phyloP scores from a whole-genome alignment of 805 yeast species.

The Helenozyma rhizophorensis region DNA sequence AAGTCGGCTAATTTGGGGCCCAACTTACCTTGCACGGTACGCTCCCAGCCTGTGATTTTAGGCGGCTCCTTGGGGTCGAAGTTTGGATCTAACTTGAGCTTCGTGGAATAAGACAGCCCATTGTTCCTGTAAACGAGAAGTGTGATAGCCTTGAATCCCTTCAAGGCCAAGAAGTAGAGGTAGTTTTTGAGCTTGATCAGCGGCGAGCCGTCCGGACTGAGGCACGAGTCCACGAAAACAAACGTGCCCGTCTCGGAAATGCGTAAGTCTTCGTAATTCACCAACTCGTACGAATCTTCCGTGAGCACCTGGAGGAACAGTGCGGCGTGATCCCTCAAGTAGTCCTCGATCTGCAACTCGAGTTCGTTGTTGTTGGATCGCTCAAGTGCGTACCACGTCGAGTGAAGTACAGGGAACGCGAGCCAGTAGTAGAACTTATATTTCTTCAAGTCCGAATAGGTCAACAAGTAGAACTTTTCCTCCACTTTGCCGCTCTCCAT shows the following conservation, averaged over 20 bases:
- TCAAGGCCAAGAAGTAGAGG: constrained; percentile 40
- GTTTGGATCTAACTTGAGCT: constrained; percentile 13
- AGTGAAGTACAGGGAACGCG: constrained; percentile 63
- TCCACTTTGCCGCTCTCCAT: constrained; percentile 29
- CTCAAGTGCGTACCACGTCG: constrained; percentile 41
- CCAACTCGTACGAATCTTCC: background rate
- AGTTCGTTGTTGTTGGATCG: constrained; percentile 2
- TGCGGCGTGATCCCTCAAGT: background rate
- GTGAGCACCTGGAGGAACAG: constrained; percentile 2
- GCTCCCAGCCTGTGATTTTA: constrained; percentile 84
- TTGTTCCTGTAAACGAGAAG: constrained; percentile 24
- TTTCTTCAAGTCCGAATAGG: constrained; percentile 86
- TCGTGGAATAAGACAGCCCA: constrained; percentile 13
- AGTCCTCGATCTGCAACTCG: constrained; percentile 5
- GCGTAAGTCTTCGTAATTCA: background rate
- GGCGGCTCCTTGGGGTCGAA: constrained; percentile 20
- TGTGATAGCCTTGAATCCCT: constrained; percentile 17
- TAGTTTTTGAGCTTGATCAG: constrained; percentile 58
- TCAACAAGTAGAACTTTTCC: constrained; percentile 34
- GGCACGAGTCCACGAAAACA: constrained; percentile 31
- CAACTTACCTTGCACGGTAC: constrained; percentile 65
- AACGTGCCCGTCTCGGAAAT: constrained; percentile 11
- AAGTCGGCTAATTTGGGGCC: constrained; percentile 83
- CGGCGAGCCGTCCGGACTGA: constrained; percentile 28
- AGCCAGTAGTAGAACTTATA: constrained; percentile 90